Evolutionary conservation across 306 rosid species (phyloP).

Genomic region (Canavalia gladiata): DNA sequence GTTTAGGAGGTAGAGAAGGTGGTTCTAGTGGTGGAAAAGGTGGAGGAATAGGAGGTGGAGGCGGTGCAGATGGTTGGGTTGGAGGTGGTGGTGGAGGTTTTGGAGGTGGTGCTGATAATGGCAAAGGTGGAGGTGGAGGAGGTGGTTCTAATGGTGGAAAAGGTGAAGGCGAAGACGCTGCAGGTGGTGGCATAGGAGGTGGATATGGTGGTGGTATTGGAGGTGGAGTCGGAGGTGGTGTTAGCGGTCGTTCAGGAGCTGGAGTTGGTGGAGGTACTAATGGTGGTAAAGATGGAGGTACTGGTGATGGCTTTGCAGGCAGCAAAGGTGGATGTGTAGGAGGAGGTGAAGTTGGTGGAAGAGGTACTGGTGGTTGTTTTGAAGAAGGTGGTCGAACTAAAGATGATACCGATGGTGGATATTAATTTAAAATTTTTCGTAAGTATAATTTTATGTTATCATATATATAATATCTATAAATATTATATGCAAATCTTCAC

Average conservation of each 20-base stretch:
- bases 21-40: background rate
- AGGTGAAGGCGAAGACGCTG: background rate
- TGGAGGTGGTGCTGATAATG: background rate
- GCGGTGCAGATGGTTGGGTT: background rate
- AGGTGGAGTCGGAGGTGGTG: background rate
- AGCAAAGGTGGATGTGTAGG: background rate
- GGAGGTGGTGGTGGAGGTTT: background rate
- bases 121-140: background rate
- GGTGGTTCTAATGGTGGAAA: background rate
- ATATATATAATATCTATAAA: background rate
- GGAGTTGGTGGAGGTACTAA: conserved; percentile 25
- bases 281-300: conserved; percentile 8
- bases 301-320: background rate
- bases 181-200: background rate
- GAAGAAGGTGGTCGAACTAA: background rate
- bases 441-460: background rate
- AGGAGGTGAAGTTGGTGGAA: conserved; percentile 14
- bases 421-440: conserved; percentile 14
- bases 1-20: background rate
- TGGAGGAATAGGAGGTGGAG: background rate
- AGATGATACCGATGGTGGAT: conserved; percentile 16
- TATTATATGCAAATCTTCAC: background rate
- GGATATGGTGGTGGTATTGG: background rate
- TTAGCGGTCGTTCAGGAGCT: background rate
- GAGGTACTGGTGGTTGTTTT: background rate